Percentiles rank a stretch among this genome's conserved stretches.
These are phyloP conservation scores for Leccinum broughii DNA, from an alignment of 768 basidiomycete species.

Conservation along the genomic window DNA sequence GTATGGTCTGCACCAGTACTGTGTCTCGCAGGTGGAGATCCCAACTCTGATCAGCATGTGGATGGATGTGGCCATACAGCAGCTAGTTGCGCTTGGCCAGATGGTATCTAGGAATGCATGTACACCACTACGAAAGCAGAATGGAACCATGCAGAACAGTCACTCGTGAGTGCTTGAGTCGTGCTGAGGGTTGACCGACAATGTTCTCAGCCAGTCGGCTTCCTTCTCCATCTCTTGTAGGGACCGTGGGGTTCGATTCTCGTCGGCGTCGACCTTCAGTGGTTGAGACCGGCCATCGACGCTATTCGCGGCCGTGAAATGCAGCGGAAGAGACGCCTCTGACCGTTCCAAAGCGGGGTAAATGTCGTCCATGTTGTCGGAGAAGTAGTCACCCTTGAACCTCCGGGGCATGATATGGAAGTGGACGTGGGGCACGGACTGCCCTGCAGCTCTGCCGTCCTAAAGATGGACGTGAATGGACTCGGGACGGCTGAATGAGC, in stretches of 20 bases:
- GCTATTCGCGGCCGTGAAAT: constrained; percentile 30
- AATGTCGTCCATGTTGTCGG: constrained; percentile 64
- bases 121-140: constrained; percentile 8
- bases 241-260: constrained; percentile 59
- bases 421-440: constrained; percentile 80
- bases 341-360: constrained; percentile 76
- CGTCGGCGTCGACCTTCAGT: constrained; percentile 69
- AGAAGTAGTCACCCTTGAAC: constrained; percentile 64
- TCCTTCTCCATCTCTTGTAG: constrained; percentile 80
- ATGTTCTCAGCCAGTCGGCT: constrained; percentile 62
- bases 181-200: constrained; percentile 41
- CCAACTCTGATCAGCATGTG: constrained; percentile 29
- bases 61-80: constrained; percentile 41
- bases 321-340: constrained; percentile 50
- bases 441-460: constrained; percentile 88
- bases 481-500: background rate
- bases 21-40: constrained; percentile 40
- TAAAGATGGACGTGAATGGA: constrained; percentile 31
- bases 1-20: constrained; percentile 32
- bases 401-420: constrained; percentile 90
- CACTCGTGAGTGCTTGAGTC: background rate
- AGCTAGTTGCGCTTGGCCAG: constrained; percentile 36
- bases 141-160: background rate
- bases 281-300: constrained; percentile 33
- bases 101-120: constrained; percentile 27